phyloP scores from a whole-genome alignment of 23 red algal species.

The Gracilaria gracilis region DNA sequence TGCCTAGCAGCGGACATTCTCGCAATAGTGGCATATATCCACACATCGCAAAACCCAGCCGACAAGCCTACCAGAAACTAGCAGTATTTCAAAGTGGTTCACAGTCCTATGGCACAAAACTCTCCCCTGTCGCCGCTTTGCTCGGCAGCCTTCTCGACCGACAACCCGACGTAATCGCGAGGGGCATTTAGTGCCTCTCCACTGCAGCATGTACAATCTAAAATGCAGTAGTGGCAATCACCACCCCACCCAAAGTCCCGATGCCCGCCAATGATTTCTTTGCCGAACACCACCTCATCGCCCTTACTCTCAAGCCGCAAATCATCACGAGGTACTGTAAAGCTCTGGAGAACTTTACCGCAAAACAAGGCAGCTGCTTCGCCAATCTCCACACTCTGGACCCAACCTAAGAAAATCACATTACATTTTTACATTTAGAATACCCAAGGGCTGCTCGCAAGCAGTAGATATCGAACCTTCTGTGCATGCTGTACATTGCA shows the following conservation, averaged over 20 bases:
- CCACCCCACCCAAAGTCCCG: background rate
- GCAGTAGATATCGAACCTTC: background rate
- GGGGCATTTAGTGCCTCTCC: no score
- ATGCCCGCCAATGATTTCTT: background rate
- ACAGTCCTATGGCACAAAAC: background rate
- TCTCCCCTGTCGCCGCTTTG: background rate
- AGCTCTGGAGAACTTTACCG: background rate
- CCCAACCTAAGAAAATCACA: background rate
- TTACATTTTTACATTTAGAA: background rate
- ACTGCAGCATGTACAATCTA: no score
- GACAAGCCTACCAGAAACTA: background rate
- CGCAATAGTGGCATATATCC: background rate
- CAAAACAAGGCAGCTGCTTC: background rate
- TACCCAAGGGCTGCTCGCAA: background rate
- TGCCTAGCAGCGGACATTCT: background rate
- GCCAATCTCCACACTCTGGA: background rate
- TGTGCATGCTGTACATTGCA: background rate
- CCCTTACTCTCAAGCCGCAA: background rate
- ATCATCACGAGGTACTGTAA: background rate
- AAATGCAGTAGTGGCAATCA: no score
- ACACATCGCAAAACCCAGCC: background rate
- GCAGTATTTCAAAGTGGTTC: background rate
- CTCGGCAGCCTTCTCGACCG: no score
- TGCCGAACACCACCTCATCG: conserved; percentile 5
- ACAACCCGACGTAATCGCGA: no score